A percentile compares a stretch with the other conserved stretches of the same genome.
These are phyloP conservation scores for Bipolaris cookei DNA, from an alignment of 2,329 filamentous ascomycete genomes.

Conservation along the genomic window DNA sequence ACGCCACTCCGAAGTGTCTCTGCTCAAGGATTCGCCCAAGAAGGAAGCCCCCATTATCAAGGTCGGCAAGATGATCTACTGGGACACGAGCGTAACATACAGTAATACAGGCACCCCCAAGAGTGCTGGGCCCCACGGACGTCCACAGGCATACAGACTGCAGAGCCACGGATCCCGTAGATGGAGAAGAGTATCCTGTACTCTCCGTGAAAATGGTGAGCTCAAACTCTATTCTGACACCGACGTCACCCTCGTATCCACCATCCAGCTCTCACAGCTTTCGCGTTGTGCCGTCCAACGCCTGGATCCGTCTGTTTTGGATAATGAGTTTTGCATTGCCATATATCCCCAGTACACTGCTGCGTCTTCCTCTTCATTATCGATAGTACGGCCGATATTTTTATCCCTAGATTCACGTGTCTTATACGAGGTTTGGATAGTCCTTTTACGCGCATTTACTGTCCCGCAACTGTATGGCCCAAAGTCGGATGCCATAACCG, in stretches of 20 bases:
- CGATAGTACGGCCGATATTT: slow-evolving; percentile 85
- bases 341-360: slow-evolving; percentile 93
- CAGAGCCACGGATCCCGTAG: slow-evolving; percentile 65
- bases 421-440: slow-evolving; percentile 97
- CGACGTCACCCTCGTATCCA: slow-evolving; percentile 78
- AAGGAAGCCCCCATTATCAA: slow-evolving; percentile 85
- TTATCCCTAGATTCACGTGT: slow-evolving; percentile 84
- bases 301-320: slow-evolving; percentile 85
- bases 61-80: slow-evolving; percentile 69
- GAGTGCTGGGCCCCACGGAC: slow-evolving; percentile 35
- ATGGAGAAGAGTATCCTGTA: slow-evolving; percentile 91
- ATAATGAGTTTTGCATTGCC: slow-evolving; percentile 91
- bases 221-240: slow-evolving; percentile 89
- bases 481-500: slow-evolving; percentile 56
- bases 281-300: slow-evolving; percentile 90
- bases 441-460: slow-evolving; percentile 86
- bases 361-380: slow-evolving; percentile 72
- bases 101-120: slow-evolving; percentile 52
- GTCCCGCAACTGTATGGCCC: slow-evolving; percentile 87
- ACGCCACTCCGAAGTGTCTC: slow-evolving; percentile 58
- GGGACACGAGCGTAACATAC: slow-evolving; percentile 70
- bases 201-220: slow-evolving; percentile 91
- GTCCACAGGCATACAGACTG: slow-evolving; percentile 61
- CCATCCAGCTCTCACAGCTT: slow-evolving; percentile 86
- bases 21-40: slow-evolving; percentile 71